These are phyloP conservation scores for Exophiala alcalophila DNA, from an alignment of 2,329 filamentous ascomycete species.

Conservation along the genomic window DNA sequence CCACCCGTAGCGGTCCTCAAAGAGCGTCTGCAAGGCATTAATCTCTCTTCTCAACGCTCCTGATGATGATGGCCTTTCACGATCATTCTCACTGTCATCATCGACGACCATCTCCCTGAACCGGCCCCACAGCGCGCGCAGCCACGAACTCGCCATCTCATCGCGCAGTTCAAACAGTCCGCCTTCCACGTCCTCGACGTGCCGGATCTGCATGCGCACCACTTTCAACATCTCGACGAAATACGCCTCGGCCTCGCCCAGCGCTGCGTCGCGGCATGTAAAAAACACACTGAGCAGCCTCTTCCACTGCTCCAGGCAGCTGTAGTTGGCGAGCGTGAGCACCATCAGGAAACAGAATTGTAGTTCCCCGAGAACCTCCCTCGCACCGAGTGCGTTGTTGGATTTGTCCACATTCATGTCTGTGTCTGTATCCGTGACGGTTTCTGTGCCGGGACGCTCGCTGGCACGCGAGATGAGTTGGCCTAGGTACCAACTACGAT, in stretches of 20 bases:
- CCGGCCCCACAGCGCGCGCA: constrained; percentile 51
- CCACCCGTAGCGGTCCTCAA: constrained; percentile 57
- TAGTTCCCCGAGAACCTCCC: constrained; percentile 55
- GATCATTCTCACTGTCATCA: constrained; percentile 38
- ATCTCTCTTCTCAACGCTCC: constrained; percentile 52
- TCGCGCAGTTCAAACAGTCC: constrained; percentile 59
- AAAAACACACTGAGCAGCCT: constrained; percentile 55
- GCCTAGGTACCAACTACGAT: constrained; percentile 60
- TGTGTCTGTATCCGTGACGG: no score
- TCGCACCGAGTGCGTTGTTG: constrained; percentile 37
- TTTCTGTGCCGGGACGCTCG: constrained; percentile 32
- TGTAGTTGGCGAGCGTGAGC: constrained; percentile 63
- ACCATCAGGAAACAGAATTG: constrained; percentile 64
- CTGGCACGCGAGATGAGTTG: constrained; percentile 46
- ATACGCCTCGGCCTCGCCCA: constrained; percentile 48
- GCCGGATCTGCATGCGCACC: constrained; percentile 53
- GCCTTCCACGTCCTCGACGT: constrained; percentile 58
- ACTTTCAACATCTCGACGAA: constrained; percentile 52
- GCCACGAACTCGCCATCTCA: constrained; percentile 49
- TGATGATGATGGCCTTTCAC: no score
- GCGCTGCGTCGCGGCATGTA: constrained; percentile 54
- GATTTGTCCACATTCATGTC: no score
- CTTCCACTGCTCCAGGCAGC: constrained; percentile 65
- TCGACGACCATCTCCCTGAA: constrained; percentile 55
- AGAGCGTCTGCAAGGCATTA: constrained; percentile 53